A percentile compares a stretch with the other conserved stretches of the same genome.
These are phyloP conservation scores for Moesziomyces antarcticus DNA, from an alignment of 1,284 basidiomycete species.

Conservation along the genomic window DNA sequence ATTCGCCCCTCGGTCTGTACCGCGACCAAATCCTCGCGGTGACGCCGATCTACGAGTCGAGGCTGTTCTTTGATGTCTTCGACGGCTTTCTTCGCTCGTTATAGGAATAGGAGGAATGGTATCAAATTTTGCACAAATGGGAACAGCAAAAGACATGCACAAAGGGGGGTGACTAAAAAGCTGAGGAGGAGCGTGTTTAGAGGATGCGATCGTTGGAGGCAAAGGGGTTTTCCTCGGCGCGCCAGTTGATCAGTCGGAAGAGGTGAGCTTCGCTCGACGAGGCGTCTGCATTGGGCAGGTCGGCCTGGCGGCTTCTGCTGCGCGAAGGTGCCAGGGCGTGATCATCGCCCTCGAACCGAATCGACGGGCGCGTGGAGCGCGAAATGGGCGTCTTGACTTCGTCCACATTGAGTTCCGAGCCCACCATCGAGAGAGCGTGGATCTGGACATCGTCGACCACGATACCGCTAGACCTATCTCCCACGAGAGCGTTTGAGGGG, in stretches of 20 bases:
- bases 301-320: conserved; percentile 2
- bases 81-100: conserved; percentile 11
- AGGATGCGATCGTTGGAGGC: too few species aligned
- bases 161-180: too few species aligned
- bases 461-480: conserved; percentile 16
- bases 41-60: conserved; percentile 5
- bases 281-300: conserved; percentile 18
- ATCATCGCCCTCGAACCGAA: conserved; percentile 11
- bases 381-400: conserved; percentile 1
- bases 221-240: conserved; percentile 1
- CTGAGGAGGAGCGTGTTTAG: too few species aligned
- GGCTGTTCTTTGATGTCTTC: conserved; percentile 29
- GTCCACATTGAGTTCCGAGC: conserved; percentile 3
- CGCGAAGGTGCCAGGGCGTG: not conserved
- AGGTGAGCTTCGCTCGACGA: conserved; percentile 24
- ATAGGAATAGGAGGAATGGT: too few species aligned
- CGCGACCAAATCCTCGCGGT: conserved; percentile 17
- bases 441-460: conserved; percentile 26
- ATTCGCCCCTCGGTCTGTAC: conserved; percentile 17
- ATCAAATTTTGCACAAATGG: too few species aligned
- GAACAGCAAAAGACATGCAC: too few species aligned
- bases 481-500: conserved; percentile 29
- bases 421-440: conserved; percentile 16
- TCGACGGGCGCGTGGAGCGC: not conserved
- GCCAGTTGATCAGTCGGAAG: conserved; percentile 12